Conservation (phyloP, 768 basidiomycete species). For the Kondoa subrosea region DNA sequence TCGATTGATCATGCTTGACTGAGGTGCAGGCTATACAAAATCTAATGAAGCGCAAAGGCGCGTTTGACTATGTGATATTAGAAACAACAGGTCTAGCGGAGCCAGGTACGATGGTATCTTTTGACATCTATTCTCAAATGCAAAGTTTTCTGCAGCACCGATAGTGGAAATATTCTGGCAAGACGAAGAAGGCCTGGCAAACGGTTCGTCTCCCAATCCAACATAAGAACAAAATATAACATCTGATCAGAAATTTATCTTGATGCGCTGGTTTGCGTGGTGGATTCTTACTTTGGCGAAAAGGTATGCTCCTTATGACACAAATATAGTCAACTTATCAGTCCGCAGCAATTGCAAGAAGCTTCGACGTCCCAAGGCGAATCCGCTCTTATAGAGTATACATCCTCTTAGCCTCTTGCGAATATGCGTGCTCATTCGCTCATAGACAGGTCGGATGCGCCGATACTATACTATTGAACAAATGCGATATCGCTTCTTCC, state of each 20-base stretch:
- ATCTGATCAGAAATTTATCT: slow-evolving; percentile 29
- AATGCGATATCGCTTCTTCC: slow-evolving; percentile 53
- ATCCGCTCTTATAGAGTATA: slow-evolving; percentile 53
- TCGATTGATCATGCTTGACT: slow-evolving; percentile 53
- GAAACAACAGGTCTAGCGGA: slow-evolving; percentile 51
- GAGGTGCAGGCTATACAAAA: slow-evolving; percentile 2
- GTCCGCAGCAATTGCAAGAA: slow-evolving; percentile 74
- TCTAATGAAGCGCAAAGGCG: slow-evolving; percentile 46
- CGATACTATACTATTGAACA: slow-evolving; percentile 84
- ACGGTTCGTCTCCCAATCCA: slow-evolving; percentile 16
- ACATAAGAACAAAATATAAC: neutral
- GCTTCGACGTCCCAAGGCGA: slow-evolving; percentile 43
- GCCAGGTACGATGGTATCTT: too few species aligned
- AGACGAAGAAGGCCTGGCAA: slow-evolving; percentile 35
- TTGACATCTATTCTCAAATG: too few species aligned
- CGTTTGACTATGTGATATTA: slow-evolving; percentile 84
- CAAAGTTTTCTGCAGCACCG: too few species aligned
- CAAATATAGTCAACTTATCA: slow-evolving; percentile 3
- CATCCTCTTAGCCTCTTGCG: neutral
- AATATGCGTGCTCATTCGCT: neutral
- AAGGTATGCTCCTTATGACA: slow-evolving; percentile 34
- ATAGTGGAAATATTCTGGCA: slow-evolving; percentile 35
- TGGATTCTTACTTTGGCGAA: slow-evolving; percentile 67
- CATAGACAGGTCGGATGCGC: slow-evolving; percentile 82
- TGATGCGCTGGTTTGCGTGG: slow-evolving; percentile 83